phyloP scores from a whole-genome alignment of 1,139 yeast genomes.

The Saccharomyces hybrid region DNA sequence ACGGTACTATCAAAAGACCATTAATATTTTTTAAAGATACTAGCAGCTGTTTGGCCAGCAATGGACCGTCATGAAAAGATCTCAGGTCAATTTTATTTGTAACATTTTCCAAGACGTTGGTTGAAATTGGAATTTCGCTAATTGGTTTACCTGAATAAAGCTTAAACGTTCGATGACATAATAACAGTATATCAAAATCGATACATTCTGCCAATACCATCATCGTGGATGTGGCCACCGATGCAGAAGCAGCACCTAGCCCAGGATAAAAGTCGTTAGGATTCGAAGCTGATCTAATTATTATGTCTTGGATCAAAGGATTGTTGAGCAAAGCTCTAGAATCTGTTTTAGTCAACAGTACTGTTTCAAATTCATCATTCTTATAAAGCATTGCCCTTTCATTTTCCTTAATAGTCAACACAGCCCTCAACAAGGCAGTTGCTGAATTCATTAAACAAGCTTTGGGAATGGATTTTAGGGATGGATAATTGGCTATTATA shows the following conservation, averaged over 20 bases:
- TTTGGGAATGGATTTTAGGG: conserved; percentile 25
- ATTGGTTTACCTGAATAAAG: conserved; percentile 34
- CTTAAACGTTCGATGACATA: conserved; percentile 46
- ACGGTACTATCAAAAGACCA: conserved; percentile 35
- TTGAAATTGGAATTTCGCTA: conserved; percentile 36
- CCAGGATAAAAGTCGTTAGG: conserved; percentile 30
- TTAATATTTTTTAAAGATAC: conserved; percentile 40
- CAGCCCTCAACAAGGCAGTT: conserved; percentile 27
- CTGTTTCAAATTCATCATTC: conserved; percentile 32
- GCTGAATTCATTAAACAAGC: conserved; percentile 32
- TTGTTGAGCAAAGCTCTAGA: conserved; percentile 37
- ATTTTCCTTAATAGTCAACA: conserved; percentile 24
- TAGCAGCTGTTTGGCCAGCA: conserved; percentile 38
- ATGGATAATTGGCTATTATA: conserved; percentile 23
- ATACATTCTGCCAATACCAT: conserved; percentile 43
- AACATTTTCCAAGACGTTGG: conserved; percentile 39
- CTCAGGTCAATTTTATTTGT: conserved; percentile 36
- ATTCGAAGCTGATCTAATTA: conserved; percentile 36
- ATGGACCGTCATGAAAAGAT: conserved; percentile 36
- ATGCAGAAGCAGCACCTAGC: conserved; percentile 24
- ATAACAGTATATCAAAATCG: conserved; percentile 47
- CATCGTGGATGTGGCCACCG: conserved; percentile 35
- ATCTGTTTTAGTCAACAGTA: conserved; percentile 39
- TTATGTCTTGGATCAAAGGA: conserved; percentile 33
- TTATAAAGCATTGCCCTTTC: conserved; percentile 25